phyloP scores from a whole-genome alignment of 768 basidiomycete genomes.

The Podaxis sp. region DNA sequence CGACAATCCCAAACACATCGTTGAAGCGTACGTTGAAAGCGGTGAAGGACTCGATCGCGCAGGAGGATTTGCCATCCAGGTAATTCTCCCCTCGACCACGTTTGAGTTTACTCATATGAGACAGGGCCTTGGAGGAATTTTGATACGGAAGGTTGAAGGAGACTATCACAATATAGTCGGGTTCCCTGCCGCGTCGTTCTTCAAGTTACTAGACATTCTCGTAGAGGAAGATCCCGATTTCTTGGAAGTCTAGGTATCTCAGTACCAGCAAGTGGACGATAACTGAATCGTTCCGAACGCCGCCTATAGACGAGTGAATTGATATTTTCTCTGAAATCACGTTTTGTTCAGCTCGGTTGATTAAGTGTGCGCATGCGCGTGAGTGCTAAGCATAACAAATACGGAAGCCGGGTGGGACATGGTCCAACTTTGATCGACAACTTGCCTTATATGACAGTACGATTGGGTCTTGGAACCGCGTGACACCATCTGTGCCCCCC shows the following conservation, averaged over 20 bases:
- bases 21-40: slow-evolving; percentile 80
- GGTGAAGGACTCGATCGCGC: slow-evolving; percentile 88
- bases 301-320: background rate
- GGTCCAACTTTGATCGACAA: too few relatives aligned
- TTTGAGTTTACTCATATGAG: background rate
- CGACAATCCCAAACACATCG: slow-evolving; percentile 53
- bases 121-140: slow-evolving; percentile 77
- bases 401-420: too few relatives aligned
- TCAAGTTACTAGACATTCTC: slow-evolving; percentile 17
- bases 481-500: too few relatives aligned
- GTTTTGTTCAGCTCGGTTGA: background rate
- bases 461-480: too few relatives aligned
- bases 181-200: slow-evolving; percentile 20
- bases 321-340: background rate
- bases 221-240: slow-evolving; percentile 20
- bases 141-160: slow-evolving; percentile 58
- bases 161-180: slow-evolving; percentile 20
- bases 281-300: background rate
- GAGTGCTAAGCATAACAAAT: too few relatives aligned
- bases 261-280: background rate
- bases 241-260: slow-evolving; percentile 15
- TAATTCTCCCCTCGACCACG: slow-evolving; percentile 23
- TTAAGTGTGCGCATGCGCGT: too few relatives aligned
- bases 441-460: too few relatives aligned
- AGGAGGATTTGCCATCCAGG: slow-evolving; percentile 94